Evolutionary conservation across 2,329 filamentous ascomycete genomes (phyloP).

Genomic region (Bertia moriformis): DNA sequence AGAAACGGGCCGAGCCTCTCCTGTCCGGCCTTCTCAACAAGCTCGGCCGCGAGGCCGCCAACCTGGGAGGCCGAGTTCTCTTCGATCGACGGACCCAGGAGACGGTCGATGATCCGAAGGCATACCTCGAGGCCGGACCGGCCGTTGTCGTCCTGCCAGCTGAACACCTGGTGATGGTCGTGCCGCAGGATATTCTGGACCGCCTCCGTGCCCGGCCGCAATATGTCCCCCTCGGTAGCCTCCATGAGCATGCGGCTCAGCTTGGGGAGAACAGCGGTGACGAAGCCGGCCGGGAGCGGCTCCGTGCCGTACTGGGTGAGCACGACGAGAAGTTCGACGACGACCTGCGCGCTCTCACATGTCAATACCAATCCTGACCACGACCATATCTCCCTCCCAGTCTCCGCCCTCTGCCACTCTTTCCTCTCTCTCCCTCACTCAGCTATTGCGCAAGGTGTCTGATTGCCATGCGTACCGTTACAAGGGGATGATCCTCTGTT

Average conservation of each 20-base stretch:
- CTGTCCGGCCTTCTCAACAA: constrained; percentile 88
- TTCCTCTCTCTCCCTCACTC: too few species aligned
- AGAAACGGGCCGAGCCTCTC: constrained; percentile 83
- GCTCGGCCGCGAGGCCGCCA: constrained; percentile 78
- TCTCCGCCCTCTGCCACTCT: too few species aligned
- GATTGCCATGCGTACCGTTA: too few species aligned
- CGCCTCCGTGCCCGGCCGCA: constrained; percentile 72
- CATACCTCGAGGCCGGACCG: constrained; percentile 79
- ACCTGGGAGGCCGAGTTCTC: constrained; percentile 94
- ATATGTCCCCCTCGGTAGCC: constrained; percentile 72
- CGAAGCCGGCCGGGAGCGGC: constrained; percentile 74
- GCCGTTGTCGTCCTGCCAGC: constrained; percentile 67
- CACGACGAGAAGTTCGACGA: constrained; percentile 68
- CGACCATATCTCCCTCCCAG: too few species aligned
- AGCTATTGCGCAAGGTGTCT: too few species aligned
- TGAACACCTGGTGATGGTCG: constrained; percentile 78
- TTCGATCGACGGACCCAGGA: constrained; percentile 71
- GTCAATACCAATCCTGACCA: too few species aligned
- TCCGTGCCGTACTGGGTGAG: constrained; percentile 71
- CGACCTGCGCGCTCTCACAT: too few species aligned
- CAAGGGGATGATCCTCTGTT: constrained; percentile 70
- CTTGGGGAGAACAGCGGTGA: constrained; percentile 75
- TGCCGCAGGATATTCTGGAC: constrained; percentile 82
- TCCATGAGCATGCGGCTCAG: constrained; percentile 68
- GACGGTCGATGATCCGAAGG: constrained; percentile 78